Conservation (phyloP, 2,329 filamentous ascomycete genomes). For the Cercospora sojina region DNA sequence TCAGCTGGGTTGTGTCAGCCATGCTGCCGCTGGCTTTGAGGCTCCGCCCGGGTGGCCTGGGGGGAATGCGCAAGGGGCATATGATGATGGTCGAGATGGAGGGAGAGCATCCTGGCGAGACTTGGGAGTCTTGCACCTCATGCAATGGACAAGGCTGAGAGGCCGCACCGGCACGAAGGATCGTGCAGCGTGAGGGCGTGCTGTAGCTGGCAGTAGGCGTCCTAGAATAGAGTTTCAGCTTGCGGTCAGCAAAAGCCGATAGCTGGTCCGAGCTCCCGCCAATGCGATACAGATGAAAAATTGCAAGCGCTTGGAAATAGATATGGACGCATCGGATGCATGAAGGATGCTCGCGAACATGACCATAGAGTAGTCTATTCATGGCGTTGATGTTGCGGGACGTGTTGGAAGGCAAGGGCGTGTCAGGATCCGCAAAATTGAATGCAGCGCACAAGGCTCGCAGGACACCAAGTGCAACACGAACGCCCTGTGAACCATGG, state of each 20-base stretch:
- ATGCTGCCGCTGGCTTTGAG: slow-evolving; percentile 12
- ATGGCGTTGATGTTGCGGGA: background rate
- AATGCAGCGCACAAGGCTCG: slow-evolving; percentile 27
- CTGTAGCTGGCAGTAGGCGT: background rate
- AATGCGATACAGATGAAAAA: background rate
- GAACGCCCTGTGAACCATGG: slow-evolving; percentile 32
- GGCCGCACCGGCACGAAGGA: slow-evolving; percentile 14
- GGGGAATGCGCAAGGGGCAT: background rate
- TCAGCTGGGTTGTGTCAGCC: slow-evolving; percentile 3
- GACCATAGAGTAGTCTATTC: background rate
- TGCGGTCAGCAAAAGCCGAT: background rate
- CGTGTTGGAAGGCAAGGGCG: background rate
- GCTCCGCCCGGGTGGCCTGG: slow-evolving; percentile 8
- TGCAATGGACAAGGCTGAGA: slow-evolving; percentile 12
- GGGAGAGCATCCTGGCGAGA: slow-evolving; percentile 8
- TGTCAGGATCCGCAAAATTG: background rate
- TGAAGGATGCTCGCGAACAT: background rate
- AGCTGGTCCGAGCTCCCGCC: background rate
- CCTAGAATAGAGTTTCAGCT: slow-evolving; percentile 1
- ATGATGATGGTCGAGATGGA: background rate
- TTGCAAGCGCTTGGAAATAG: background rate
- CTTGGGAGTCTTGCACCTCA: background rate
- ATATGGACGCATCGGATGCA: background rate
- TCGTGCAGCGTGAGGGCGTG: background rate
- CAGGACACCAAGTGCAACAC: slow-evolving; percentile 39